Base-by-base conservation (phyloP, 768 basidiomycete genomes). In the Termitomyces sp. region DNA sequence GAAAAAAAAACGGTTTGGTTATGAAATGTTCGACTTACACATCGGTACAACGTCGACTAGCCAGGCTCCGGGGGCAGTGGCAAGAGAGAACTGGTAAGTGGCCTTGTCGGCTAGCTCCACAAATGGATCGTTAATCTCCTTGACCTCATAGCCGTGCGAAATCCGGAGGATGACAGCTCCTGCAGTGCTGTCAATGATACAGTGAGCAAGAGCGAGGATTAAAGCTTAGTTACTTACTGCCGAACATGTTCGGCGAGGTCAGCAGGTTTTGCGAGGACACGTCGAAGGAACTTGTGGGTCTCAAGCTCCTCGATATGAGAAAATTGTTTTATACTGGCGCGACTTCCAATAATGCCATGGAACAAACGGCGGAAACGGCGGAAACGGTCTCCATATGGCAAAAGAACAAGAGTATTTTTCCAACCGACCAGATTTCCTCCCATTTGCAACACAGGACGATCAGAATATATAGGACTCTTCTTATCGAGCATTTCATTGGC, bases 401-500 rank as follows among this genome's bases (percentile, higher is more conserved):
- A 68, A 47, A 84, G 75, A 22, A 78, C 81, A 30, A 83, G 75
- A 0, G 80, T 78, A 55, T 82, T 79, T 59, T 81, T 83, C 82
- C 82, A 84, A 42, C 82, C 82, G 33, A 81, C 75, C 22, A 84
- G 73, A 63, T 83, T 80, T 33, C 81, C 82, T 36, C 76, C 81
- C 81, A 82, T 80, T 58, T 78, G 76, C 15, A 79, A 68, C 49
- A 70, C 70, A 50, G 87, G 86, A n/a, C 87, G 81, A 63, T 88
- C 87, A 20, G 86, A 87, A 67, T 87, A 88, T 45, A 82, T 77
- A 30, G 81, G 75, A 60, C 83, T 84, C 64, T 85, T 85, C 71
- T 85, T 86, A 68, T 88, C 85, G 51, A 88, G 74, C 72, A 88
- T 76, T 54, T 86, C 83, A 58, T 73, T 68, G 18, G 84, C 83